These are phyloP conservation scores for Scenedesmus sp. DNA, from an alignment of 163 green algal genomes.

Conservation along the genomic window DNA sequence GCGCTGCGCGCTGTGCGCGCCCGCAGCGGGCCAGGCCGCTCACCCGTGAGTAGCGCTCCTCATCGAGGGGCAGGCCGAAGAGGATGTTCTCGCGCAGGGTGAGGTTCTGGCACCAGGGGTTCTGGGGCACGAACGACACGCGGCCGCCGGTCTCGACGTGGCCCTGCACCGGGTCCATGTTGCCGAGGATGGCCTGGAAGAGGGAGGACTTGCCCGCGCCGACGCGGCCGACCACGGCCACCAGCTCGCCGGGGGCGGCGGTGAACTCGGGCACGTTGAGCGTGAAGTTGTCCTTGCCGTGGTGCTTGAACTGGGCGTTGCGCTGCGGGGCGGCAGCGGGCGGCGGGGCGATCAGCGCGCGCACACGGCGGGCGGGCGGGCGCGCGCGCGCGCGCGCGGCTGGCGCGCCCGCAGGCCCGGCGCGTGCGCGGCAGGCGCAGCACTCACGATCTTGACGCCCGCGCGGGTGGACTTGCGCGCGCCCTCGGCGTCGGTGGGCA, in stretches of 20 bases:
- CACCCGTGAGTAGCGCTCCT: constrained; percentile 53
- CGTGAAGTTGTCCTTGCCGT: constrained; percentile 26
- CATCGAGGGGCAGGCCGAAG: constrained; percentile 68
- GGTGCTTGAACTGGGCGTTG: constrained; percentile 48
- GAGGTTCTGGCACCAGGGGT: constrained; percentile 85
- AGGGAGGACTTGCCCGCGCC: constrained; percentile 73
- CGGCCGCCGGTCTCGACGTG: constrained; percentile 33
- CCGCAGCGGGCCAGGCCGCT: neutral
- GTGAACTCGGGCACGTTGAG: constrained; percentile 50
- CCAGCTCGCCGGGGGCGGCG: constrained; percentile 54
- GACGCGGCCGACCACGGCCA: constrained; percentile 61
- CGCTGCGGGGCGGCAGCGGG: constrained; percentile 4
- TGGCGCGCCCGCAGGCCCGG: neutral
- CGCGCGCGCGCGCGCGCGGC: neutral
- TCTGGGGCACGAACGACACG: constrained; percentile 61
- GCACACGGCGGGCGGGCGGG: too few species aligned
- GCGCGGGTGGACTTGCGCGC: neutral
- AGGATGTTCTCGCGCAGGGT: constrained; percentile 81
- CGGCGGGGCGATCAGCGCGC: neutral
- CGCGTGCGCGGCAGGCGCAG: neutral
- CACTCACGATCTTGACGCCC: constrained; percentile 27
- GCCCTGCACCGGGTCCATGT: constrained; percentile 64
- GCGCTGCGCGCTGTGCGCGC: too few species aligned
- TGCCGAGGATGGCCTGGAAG: constrained; percentile 71
- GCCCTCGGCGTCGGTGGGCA: neutral